phyloP scores from a whole-genome alignment of 805 yeast genomes.

The Komagataella mondaviorum region DNA sequence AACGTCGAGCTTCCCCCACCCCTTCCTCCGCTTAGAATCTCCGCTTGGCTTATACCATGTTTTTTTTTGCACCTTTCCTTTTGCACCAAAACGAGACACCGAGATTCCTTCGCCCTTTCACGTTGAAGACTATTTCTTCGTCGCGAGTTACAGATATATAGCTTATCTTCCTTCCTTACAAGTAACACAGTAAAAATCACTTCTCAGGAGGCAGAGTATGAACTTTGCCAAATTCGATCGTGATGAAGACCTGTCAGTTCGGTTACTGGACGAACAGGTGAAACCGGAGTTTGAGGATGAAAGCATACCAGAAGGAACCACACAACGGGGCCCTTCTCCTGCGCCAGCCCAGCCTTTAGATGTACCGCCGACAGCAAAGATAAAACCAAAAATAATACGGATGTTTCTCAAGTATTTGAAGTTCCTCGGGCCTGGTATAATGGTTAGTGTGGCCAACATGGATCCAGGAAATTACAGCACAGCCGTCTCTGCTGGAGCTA shows the following conservation, averaged over 20 bases:
- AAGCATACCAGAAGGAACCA: neutral
- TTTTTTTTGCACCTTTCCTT: too few species aligned
- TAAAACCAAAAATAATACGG: neutral
- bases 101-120: too few species aligned
- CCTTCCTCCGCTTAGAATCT: neutral
- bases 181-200: neutral
- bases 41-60: neutral
- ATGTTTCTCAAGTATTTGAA: conserved; percentile 19
- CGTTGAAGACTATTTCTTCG: neutral
- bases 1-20: neutral
- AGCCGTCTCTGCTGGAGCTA: conserved; percentile 89
- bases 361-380: neutral
- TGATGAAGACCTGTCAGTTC: neutral
- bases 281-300: neutral
- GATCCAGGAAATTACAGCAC: conserved; percentile 97
- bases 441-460: conserved; percentile 93
- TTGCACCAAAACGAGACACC: too few species aligned
- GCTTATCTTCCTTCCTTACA: neutral
- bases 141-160: neutral
- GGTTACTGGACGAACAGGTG: neutral
- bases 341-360: neutral
- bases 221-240: neutral
- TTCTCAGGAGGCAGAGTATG: neutral
- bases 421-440: conserved; percentile 84
- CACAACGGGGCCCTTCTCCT: neutral